phyloP scores from a whole-genome alignment of 2,329 filamentous ascomycete genomes.

The Cytospora chrysosperma region DNA sequence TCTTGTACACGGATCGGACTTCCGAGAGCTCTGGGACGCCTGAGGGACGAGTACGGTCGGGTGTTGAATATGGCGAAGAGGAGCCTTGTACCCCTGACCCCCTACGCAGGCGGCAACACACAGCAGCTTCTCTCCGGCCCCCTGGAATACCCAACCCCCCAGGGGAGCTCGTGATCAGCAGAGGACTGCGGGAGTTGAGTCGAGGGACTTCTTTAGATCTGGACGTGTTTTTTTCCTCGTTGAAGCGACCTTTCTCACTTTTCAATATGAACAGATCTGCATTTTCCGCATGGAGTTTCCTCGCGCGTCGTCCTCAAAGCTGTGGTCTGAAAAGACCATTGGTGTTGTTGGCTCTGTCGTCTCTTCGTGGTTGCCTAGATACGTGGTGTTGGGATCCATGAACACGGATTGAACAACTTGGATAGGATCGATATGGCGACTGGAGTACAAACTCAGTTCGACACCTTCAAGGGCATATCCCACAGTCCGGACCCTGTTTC shows the following conservation, averaged over 20 bases:
- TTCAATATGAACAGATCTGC: slow-evolving; percentile 26
- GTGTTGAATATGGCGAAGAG: slow-evolving; percentile 12
- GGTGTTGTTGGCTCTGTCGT: neutral
- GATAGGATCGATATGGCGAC: neutral
- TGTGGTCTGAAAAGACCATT: neutral
- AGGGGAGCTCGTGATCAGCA: slow-evolving; percentile 12
- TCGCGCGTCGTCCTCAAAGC: neutral
- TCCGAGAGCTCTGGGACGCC: slow-evolving; percentile 1
- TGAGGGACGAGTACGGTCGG: slow-evolving; percentile 1
- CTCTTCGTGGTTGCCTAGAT: neutral
- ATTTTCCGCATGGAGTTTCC: slow-evolving; percentile 18
- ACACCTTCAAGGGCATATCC: neutral
- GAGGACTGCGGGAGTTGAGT: slow-evolving; percentile 10
- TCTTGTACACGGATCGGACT: slow-evolving; percentile 14
- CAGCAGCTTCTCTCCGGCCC: slow-evolving; percentile 1
- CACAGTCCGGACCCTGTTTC: neutral
- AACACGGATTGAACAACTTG: neutral
- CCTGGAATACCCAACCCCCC: neutral
- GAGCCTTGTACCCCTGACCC: slow-evolving; percentile 8
- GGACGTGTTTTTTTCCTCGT: slow-evolving; percentile 23
- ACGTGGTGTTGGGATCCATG: neutral
- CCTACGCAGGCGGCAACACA: slow-evolving; percentile 14
- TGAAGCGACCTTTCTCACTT: slow-evolving; percentile 25
- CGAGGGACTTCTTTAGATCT: slow-evolving; percentile 23
- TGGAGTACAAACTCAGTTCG: neutral